Evolutionary conservation across 2,329 filamentous ascomycete species (phyloP).

Genomic region (Ampelomyces quisqualis): DNA sequence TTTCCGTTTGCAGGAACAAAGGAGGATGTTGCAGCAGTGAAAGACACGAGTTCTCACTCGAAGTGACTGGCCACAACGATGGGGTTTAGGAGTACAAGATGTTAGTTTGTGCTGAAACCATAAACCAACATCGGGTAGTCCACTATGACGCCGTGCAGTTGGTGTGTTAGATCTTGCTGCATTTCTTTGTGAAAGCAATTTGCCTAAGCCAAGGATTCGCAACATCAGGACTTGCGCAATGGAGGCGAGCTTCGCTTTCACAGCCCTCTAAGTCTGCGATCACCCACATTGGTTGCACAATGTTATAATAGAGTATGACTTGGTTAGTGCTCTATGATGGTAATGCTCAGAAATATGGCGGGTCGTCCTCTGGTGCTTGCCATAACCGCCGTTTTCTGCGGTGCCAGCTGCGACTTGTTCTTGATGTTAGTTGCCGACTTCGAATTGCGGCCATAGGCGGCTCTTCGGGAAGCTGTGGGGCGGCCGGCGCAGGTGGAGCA

Average conservation of each 20-base stretch:
- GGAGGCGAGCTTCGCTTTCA: no score
- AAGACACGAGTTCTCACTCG: background rate
- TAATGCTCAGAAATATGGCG: constrained; percentile 6
- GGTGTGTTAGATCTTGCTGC: no score
- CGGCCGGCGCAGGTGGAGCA: constrained; percentile 15
- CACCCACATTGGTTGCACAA: background rate
- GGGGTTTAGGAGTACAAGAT: no score
- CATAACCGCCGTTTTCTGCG: constrained; percentile 40
- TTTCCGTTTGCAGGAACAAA: constrained; percentile 6
- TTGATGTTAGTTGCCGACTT: constrained; percentile 18
- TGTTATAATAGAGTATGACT: constrained; percentile 5
- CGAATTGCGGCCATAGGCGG: constrained; percentile 20
- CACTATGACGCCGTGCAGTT: no score
- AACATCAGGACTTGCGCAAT: no score
- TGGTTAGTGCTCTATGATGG: constrained; percentile 14
- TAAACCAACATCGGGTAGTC: no score
- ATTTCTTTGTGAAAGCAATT: no score
- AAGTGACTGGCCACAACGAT: no score
- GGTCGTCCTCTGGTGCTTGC: constrained; percentile 19
- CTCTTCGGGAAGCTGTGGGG: constrained; percentile 20
- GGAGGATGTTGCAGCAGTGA: background rate
- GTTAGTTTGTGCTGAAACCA: no score
- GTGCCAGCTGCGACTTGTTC: constrained; percentile 36
- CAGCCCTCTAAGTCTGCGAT: no score
- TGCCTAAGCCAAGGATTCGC: no score